A percentile compares a stretch with the other conserved stretches of the same genome.
Evolutionary conservation across 345 rosid genomes (phyloP).

Genomic region (Gossypium bickii): DNA sequence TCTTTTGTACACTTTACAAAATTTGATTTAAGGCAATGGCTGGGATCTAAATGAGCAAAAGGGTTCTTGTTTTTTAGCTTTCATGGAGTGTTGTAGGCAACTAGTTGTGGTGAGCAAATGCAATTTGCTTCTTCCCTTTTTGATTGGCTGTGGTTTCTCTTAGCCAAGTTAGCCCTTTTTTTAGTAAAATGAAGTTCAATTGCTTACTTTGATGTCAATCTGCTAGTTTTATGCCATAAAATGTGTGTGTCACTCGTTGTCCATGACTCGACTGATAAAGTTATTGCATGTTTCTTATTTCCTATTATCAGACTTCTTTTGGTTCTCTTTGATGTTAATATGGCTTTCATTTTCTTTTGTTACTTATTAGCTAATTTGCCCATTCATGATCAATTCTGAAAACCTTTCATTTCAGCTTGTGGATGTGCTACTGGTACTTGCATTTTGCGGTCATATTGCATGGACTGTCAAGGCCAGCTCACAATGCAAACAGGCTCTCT

Average conservation of each 20-base stretch:
- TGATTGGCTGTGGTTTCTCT: background rate
- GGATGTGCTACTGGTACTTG: slow-evolving; percentile 70
- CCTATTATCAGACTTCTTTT: background rate
- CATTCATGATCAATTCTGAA: slow-evolving; percentile 14
- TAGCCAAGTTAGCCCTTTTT: slow-evolving; percentile 10
- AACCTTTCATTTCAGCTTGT: slow-evolving; percentile 51
- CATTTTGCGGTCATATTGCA: slow-evolving; percentile 37
- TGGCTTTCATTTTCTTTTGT: slow-evolving; percentile 4
- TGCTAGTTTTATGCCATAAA: slow-evolving; percentile 17
- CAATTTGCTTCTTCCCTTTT: slow-evolving; percentile 1
- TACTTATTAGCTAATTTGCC: background rate
- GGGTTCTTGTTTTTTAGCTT: background rate
- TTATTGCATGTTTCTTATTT: slow-evolving; percentile 10
- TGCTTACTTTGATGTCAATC: slow-evolving; percentile 13
- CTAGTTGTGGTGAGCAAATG: background rate
- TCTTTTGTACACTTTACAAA: background rate
- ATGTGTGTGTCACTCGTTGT: slow-evolving; percentile 24
- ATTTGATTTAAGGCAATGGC: background rate
- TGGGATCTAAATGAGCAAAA: slow-evolving; percentile 22
- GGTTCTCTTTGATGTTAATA: slow-evolving; percentile 10
- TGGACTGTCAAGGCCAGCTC: slow-evolving; percentile 46
- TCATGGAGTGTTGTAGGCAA: background rate
- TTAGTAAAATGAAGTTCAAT: slow-evolving; percentile 28
- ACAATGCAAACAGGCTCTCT: slow-evolving; percentile 44
- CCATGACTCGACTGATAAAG: slow-evolving; percentile 21